These are phyloP conservation scores for Quercus rubra DNA, from an alignment of 306 rosid genomes.

Conservation along the genomic window DNA sequence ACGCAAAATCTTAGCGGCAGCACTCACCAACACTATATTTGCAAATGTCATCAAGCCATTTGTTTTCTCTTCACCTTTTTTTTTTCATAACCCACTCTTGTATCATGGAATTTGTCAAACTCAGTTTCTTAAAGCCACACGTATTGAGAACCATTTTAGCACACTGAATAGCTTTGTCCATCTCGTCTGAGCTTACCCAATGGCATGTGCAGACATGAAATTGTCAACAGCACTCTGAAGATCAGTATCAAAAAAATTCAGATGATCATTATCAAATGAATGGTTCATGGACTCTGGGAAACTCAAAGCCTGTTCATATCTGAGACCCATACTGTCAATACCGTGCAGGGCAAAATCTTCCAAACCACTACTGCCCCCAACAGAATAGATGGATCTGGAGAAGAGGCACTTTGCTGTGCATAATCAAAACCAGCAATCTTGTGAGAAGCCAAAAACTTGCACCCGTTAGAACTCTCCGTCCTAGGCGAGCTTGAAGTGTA, in stretches of 20 bases:
- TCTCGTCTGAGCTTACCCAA: slow-evolving; percentile 61
- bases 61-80: background rate
- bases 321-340: slow-evolving; percentile 53
- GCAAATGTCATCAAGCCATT: slow-evolving; percentile 15
- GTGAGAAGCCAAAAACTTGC: slow-evolving; percentile 58
- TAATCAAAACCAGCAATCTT: slow-evolving; percentile 56
- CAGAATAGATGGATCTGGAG: slow-evolving; percentile 76
- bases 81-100: slow-evolving; percentile 19
- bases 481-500: slow-evolving; percentile 53
- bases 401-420: slow-evolving; percentile 50
- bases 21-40: background rate
- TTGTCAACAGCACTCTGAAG: slow-evolving; percentile 55
- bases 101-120: slow-evolving; percentile 31
- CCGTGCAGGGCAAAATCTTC: slow-evolving; percentile 65
- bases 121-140: background rate
- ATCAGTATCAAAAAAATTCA: slow-evolving; percentile 60
- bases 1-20: background rate
- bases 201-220: slow-evolving; percentile 38
- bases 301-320: slow-evolving; percentile 56
- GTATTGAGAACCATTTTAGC: slow-evolving; percentile 61
- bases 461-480: slow-evolving; percentile 54
- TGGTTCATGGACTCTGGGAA: slow-evolving; percentile 60
- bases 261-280: slow-evolving; percentile 64
- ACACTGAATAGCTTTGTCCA: slow-evolving; percentile 79
- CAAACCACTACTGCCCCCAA: slow-evolving; percentile 52